Evolutionary conservation across 805 yeast genomes (phyloP), one percentile per base, ranked within the genome.

Genomic region (Hanseniaspora jakobsenii): DNA sequence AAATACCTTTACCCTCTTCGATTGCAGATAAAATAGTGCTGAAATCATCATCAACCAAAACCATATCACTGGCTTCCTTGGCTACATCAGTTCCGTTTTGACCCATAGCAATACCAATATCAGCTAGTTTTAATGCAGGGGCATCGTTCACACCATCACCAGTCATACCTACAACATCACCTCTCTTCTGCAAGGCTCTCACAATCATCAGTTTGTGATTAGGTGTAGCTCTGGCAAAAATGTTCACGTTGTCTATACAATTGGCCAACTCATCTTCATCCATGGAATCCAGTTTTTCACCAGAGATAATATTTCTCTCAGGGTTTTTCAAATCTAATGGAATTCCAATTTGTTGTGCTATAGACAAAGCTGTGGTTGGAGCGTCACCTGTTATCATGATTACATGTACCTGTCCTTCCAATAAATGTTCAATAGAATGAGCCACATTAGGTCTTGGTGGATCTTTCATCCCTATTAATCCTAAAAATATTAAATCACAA

Each of bases 81-180:
- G 98, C 98, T 32, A 89, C 98, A 62, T 89, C 98, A 0, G 97
- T 91, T 48, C 98, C 98, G 66, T 81, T 79, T 53, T 75, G 75
- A 49, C 86, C 91, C 91, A 87, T 86, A 12, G 94, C 79, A 53
- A 89, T 84, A 56, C 97, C 97, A 53, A 87, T 87, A 64, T 87
- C 95, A 2, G 97, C 96, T 53, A 87, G 70, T 59, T 89, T 87
- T 54, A 89, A 70, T 4, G 97, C 96, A n/a, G 97, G 97, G 0
- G 97, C 97, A 67, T 87, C 97, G 61, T 87, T 87, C 12, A 89
- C 95, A 64, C 97, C 97, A 64, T 87, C 97, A 53, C 98, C 98
- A n/a, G 97, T 87, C 95, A 89, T 87, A 19, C 96, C 98, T 42
- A 89, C 97, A 50, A 89, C 78, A 60, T 89, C 94, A 41, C 95